phyloP scores from a whole-genome alignment of 1,139 yeast species.

The Kazachstania sp. region DNA sequence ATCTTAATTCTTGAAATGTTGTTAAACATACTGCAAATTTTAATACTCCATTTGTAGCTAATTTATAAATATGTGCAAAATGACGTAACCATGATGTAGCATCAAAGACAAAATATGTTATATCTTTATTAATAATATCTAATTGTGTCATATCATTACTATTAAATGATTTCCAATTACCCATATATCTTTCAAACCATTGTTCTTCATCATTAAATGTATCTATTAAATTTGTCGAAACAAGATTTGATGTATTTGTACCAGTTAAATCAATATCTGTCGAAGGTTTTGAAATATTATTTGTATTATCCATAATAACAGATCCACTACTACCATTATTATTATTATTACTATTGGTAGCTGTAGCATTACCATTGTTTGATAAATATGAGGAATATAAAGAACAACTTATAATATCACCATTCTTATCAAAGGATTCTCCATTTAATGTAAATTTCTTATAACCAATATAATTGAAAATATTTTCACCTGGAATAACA shows the following conservation, averaged over 20 bases:
- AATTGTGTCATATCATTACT: slow-evolving; percentile 9
- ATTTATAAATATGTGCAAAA: slow-evolving; percentile 66
- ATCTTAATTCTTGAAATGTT: slow-evolving; percentile 69
- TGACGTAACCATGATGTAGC: slow-evolving; percentile 78
- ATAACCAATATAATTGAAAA: slow-evolving; percentile 29
- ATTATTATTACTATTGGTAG: not conserved
- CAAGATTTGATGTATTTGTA: not conserved
- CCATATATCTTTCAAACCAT: slow-evolving; percentile 7
- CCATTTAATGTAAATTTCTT: slow-evolving; percentile 23
- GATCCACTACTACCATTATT: not conserved
- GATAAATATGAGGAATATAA: slow-evolving; percentile 25
- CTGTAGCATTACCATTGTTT: not conserved
- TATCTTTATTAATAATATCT: slow-evolving; percentile 20
- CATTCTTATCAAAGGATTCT: slow-evolving; percentile 28
- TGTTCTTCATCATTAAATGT: slow-evolving; percentile 1
- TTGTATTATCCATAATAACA: not conserved
- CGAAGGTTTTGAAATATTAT: not conserved
- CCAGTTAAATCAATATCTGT: not conserved
- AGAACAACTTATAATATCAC: slow-evolving; percentile 29
- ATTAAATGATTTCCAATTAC: not conserved
- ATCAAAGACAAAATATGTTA: slow-evolving; percentile 59
- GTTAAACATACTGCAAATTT: slow-evolving; percentile 58
- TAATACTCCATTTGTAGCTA: slow-evolving; percentile 53
- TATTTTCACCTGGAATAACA: slow-evolving; percentile 22
- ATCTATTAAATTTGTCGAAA: not conserved